A percentile compares a stretch with the other conserved stretches of the same genome.
Conservation (phyloP, 2,329 filamentous ascomycete species). For the Xylaria sp. region DNA sequence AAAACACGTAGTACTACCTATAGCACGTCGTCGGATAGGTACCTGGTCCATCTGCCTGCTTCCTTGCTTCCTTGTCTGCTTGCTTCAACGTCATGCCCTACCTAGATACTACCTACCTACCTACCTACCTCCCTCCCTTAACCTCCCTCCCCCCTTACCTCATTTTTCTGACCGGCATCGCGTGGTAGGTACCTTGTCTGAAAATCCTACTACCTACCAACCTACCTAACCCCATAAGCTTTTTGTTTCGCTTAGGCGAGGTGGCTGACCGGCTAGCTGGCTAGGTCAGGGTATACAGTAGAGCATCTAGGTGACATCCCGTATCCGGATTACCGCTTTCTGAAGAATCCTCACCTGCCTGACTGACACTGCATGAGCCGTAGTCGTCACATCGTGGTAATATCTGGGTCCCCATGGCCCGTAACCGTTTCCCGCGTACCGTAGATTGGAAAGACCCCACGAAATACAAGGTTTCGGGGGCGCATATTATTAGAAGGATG, state of each 20-base stretch:
- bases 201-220: neutral
- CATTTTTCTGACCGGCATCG: conserved; percentile 2
- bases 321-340: conserved; percentile 27
- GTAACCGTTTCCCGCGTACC: neutral
- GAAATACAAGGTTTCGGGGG: neutral
- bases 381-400: conserved; percentile 12
- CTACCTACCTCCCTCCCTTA: too few species aligned
- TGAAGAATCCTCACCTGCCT: conserved; percentile 22
- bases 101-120: neutral
- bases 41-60: conserved; percentile 7
- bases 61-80: too few species aligned
- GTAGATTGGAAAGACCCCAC: neutral
- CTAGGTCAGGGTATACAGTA: neutral
- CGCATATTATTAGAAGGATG: neutral
- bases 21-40: conserved; percentile 9
- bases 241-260: conserved; percentile 8
- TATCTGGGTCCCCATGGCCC: conserved; percentile 2
- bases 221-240: neutral
- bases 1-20: neutral
- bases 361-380: conserved; percentile 22
- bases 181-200: conserved; percentile 21
- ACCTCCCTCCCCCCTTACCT: neutral
- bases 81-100: conserved; percentile 2
- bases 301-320: conserved; percentile 27
- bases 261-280: neutral